Base-by-base conservation (phyloP, 2,329 filamentous ascomycete genomes). In the Pestalotiopsis fici region DNA sequence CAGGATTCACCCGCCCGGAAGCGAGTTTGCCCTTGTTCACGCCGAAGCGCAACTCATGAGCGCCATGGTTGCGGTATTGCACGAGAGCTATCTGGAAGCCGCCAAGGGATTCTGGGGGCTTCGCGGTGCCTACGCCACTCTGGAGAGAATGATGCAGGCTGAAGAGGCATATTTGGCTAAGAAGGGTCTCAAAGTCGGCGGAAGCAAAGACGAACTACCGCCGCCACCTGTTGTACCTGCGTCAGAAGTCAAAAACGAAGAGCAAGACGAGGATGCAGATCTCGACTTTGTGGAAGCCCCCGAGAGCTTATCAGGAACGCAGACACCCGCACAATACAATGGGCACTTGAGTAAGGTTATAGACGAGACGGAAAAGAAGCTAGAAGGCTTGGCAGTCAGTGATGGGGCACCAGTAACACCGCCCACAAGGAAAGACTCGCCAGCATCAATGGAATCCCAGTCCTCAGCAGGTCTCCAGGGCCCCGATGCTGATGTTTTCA, bases 31-130 rank as follows among this genome's bases (percentile, higher is more conserved):
- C 2, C 84, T 98, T 3, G 93, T 94, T 68, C 88, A 94, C 68
- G 93, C 94, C 4, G 90, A 98, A 81, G 88, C 93, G 2, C 93
- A 97, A 79, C 85, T 98, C 70, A 97, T 98, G 91, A 88, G 89
- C 66, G 95, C 95, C 0, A 91, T 99, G 1, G 90, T 98, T 0
- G 93, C 90, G 0, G 93, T 98, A 18, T 82, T 98, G 73, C 97
- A 97, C 71, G 96, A 98, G 82, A 97, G 93, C 76, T 81, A 98
- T 73, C 95, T 95, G 0, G 96, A 98, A 78, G 94, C 90, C 18
- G 88, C 98, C 78, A 94, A 91, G 79, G 94, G 94, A 5, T 98
- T 98, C 75, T 97, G 97, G 77, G 97, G 96, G 79, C 81, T 98
- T 72, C 87, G 95, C 69, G 97, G 97, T 77, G 95, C 95, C 0